A percentile compares a stretch with the other conserved stretches of the same genome.
phyloP scores from a whole-genome alignment of 2,329 filamentous ascomycete species.

The Trichoderma polysporum region DNA sequence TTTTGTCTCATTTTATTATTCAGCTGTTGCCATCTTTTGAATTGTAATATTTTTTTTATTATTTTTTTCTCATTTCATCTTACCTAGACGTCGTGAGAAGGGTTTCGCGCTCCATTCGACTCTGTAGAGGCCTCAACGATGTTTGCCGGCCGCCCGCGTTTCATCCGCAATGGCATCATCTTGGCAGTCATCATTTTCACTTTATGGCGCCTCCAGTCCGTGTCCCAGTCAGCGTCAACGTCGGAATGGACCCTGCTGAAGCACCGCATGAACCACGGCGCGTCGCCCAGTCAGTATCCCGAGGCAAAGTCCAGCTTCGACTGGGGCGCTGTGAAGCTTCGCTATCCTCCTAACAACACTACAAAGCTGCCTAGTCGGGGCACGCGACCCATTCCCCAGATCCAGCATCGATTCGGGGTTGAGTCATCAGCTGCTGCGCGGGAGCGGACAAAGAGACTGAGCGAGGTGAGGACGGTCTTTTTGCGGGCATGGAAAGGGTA shows the following conservation, averaged over 20 bases:
- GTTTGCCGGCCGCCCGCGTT: conserved; percentile 18
- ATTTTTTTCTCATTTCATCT: neutral
- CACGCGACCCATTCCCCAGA: conserved; percentile 30
- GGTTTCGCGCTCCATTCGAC: neutral
- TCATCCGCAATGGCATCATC: conserved; percentile 12
- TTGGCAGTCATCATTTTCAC: neutral
- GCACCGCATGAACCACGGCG: conserved; percentile 34
- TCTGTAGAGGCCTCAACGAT: neutral
- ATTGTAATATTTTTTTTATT: too few relatives aligned
- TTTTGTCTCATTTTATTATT: neutral
- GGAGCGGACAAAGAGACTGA: conserved; percentile 33
- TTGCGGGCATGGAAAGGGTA: conserved; percentile 49
- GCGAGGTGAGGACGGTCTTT: conserved; percentile 37
- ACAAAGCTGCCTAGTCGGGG: conserved; percentile 29
- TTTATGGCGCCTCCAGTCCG: neutral
- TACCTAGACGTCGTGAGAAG: neutral
- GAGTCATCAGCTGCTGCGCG: conserved; percentile 30
- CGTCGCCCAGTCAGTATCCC: conserved; percentile 8
- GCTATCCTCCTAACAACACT: conserved; percentile 28
- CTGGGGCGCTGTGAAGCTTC: conserved; percentile 35
- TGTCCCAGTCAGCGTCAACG: neutral
- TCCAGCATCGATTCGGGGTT: conserved; percentile 37
- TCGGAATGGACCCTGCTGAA: conserved; percentile 27
- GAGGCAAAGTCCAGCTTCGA: conserved; percentile 37
- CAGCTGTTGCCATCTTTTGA: neutral